Percentiles rank a stretch among this genome's conserved stretches.
These are phyloP conservation scores for Geotrichum siamense DNA, from an alignment of 1,139 yeast species.

Conservation along the genomic window DNA sequence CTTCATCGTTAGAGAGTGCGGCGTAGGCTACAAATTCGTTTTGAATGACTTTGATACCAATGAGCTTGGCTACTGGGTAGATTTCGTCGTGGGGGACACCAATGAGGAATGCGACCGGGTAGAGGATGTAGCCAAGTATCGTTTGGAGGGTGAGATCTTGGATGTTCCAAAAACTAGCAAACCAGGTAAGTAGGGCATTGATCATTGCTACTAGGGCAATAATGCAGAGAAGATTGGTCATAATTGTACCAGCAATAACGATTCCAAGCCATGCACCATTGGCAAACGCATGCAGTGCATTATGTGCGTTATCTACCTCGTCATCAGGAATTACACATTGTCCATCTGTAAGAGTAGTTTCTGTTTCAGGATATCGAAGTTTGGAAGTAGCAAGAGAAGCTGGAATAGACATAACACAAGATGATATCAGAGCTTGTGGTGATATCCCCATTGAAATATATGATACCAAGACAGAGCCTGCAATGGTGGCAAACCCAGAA, in stretches of 20 bases:
- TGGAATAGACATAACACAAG: slow-evolving; percentile 68
- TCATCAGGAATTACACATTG: slow-evolving; percentile 44
- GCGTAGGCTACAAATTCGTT: slow-evolving; percentile 58
- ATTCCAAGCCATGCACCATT: slow-evolving; percentile 59
- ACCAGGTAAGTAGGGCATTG: slow-evolving; percentile 56
- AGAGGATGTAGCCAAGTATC: slow-evolving; percentile 52
- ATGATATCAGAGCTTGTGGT: slow-evolving; percentile 57
- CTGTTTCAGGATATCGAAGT: slow-evolving; percentile 56
- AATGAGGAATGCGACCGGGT: slow-evolving; percentile 55
- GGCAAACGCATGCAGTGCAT: slow-evolving; percentile 58
- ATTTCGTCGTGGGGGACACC: slow-evolving; percentile 57
- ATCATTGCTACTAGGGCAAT: slow-evolving; percentile 54
- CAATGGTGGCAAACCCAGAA: slow-evolving; percentile 61
- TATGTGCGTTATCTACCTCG: slow-evolving; percentile 37
- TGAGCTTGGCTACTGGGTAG: slow-evolving; percentile 45
- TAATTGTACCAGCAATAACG: slow-evolving; percentile 52
- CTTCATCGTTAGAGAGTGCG: slow-evolving; percentile 39
- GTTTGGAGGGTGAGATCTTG: slow-evolving; percentile 47
- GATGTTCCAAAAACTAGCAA: slow-evolving; percentile 51
- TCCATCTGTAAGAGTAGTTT: slow-evolving; percentile 49
- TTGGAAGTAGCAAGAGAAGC: slow-evolving; percentile 59
- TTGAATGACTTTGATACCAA: slow-evolving; percentile 55
- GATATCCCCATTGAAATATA: slow-evolving; percentile 60
- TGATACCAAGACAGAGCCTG: slow-evolving; percentile 60
- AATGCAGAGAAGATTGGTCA: slow-evolving; percentile 57